Base-by-base conservation (phyloP, 2,329 filamentous ascomycete species). In the Cladorrhinum sp. region DNA sequence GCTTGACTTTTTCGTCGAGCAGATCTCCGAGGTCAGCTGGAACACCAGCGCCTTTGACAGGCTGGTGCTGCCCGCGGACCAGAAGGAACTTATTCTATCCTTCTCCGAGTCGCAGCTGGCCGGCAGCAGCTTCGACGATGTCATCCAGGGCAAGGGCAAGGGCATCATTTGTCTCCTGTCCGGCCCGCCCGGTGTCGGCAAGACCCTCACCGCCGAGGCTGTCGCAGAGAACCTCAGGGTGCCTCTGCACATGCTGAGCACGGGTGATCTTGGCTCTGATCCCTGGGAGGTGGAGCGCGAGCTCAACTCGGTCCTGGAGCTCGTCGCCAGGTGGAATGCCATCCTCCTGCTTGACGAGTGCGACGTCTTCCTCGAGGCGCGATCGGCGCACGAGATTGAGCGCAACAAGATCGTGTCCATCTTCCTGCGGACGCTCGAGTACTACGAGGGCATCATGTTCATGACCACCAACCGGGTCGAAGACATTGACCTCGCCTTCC, bases 341-440 rank as follows among this genome's bases (percentile, higher is more conserved):
- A 84, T 92, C 2, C 77, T 91, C 0, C 79, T 92, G 2, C 82
- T 91, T 1, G 88, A 91, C 69, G 88, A 91, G 75, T 87, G 84
- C 21, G 74, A 75, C 55, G 70, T 75, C 20, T 72, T 72, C 67
- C 68, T 73, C 56, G 70, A 72, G 64, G 68, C 64, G 16, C 68
- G 70, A 56, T 86, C 88, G 66, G 61, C 68, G 5, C 64, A 72
- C 57, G 73, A 76, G 62, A 66, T 77, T 2, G 68, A 75, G 60
- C 72, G 76, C 52, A 80, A 80, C 69, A 73, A 72, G 55, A 67
- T 79, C 24, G 73, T 77, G 8, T 72, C 72, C 60, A 71, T 74
- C 65, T 74, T 74, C 67, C 63, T 80, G 33, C 73, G 77, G 21
- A 77, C 71, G 4, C 74, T 80, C 33, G 78, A 80, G 69, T 79